Base-by-base conservation (phyloP, 2,329 filamentous ascomycete species). In the Colletotrichum sp. region DNA sequence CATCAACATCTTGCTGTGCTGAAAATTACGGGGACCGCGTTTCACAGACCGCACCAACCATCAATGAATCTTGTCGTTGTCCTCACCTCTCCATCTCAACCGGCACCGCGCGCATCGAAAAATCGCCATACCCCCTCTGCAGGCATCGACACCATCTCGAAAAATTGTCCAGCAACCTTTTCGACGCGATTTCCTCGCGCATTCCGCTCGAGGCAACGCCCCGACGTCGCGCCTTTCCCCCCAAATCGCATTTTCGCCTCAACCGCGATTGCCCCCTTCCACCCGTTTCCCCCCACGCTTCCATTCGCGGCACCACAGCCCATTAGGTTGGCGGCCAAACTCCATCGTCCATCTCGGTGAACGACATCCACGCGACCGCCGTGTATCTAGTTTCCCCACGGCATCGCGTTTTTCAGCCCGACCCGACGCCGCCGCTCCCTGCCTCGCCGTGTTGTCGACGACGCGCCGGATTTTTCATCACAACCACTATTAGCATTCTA, bases 131-230 rank as follows among this genome's bases (percentile, higher is more conserved):
- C 88, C 88, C 85, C 88, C 87, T 88, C 87, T 87, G 87, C 88
- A 89, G 88, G 85, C 89, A 91, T 91, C 89, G 85, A 88, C 85
- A 86, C 84, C 89, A 91, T 91, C 89, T 85, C 84, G 84, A 88
- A 86, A 87, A 84, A 21, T 84, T 86, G 86, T 86, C 87, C 85
- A 87, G 86, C 86, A 86, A 86, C 85, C 85, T 86, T 87, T 88
- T 86, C 86, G 87, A 89, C 89, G 88, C 90, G 87, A 87, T 87
- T 89, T 87, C 84, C 83, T 87, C 85, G 85, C 87, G 84, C 86
- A 83, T 84, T 81, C 80, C 82, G 81, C 85, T 83, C 81, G 81
- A 82, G 82, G 81, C 79, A 85, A 81, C 84, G 81, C 83, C 84
- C 84, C 84, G 83, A 86, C 85, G 84, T 85, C 84, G 83, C 84